These are phyloP conservation scores for Pestalotiopsis sp. DNA, from an alignment of 2,329 filamentous ascomycete species.

Conservation along the genomic window DNA sequence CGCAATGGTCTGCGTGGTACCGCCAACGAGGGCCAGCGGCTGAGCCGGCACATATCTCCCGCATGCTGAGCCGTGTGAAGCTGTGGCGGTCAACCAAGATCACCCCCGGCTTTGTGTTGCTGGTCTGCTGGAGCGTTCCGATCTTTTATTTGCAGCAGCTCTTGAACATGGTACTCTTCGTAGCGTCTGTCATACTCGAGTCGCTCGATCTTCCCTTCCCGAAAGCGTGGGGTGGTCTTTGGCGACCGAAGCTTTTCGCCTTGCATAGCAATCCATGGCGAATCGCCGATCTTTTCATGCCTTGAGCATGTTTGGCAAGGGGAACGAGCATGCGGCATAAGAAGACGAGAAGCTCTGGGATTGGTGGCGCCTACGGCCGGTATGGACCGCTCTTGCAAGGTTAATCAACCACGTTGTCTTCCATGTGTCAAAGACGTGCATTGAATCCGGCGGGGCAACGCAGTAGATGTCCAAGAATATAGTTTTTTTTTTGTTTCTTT, in stretches of 20 bases:
- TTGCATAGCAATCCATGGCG: conserved; percentile 2
- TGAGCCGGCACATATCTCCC: not conserved
- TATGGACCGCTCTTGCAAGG: not conserved
- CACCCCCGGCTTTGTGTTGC: not conserved
- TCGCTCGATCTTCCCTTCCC: not conserved
- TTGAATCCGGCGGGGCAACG: too few relatives aligned
- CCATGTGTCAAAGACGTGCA: too few relatives aligned
- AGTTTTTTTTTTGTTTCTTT: too few relatives aligned
- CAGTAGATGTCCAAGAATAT: too few relatives aligned
- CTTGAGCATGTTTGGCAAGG: not conserved
- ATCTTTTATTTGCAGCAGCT: conserved; percentile 1
- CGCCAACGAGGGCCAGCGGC: conserved; percentile 3
- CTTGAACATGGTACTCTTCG: not conserved
- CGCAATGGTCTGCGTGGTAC: conserved; percentile 3
- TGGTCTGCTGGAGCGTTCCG: not conserved
- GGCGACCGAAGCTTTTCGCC: conserved; percentile 1
- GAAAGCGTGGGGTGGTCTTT: not conserved
- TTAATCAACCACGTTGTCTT: not conserved
- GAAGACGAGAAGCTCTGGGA: not conserved
- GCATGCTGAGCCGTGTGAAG: not conserved
- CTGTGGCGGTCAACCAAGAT: conserved; percentile 1
- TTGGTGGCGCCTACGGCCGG: not conserved
- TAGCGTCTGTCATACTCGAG: not conserved
- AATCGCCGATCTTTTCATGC: conserved; percentile 3
- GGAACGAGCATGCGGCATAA: not conserved